Evolutionary conservation across 2,329 filamentous ascomycete species (phyloP).

Genomic region (Phialophora chinensis): DNA sequence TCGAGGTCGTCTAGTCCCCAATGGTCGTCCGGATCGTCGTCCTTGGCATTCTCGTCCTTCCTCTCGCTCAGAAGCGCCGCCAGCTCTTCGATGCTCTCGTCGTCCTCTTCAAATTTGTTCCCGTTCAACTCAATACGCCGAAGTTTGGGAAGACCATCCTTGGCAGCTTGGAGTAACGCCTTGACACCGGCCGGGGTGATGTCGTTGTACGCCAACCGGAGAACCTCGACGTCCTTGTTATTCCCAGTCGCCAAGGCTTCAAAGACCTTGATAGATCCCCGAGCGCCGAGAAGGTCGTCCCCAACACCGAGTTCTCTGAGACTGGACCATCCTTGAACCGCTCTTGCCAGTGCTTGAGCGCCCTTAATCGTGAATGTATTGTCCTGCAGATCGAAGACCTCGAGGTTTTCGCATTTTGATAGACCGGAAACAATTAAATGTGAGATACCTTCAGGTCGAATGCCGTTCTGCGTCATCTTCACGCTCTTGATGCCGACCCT

Average conservation of each 20-base stretch:
- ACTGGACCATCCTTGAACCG: slow-evolving; percentile 74
- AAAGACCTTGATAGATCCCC: slow-evolving; percentile 76
- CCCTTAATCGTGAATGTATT: slow-evolving; percentile 92
- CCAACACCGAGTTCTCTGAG: slow-evolving; percentile 85
- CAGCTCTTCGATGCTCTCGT: slow-evolving; percentile 71
- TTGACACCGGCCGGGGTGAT: slow-evolving; percentile 79
- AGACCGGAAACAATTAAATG: slow-evolving; percentile 80
- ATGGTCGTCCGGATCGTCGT: slow-evolving; percentile 73
- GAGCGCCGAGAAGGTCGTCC: slow-evolving; percentile 81
- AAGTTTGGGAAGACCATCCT: slow-evolving; percentile 72
- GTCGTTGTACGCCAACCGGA: slow-evolving; percentile 93
- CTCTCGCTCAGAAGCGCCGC: slow-evolving; percentile 75
- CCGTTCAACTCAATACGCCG: slow-evolving; percentile 92
- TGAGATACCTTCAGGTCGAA: slow-evolving; percentile 89
- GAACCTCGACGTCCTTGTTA: slow-evolving; percentile 78
- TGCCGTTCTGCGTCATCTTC: slow-evolving; percentile 99
- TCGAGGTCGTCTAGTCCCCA: slow-evolving; percentile 87
- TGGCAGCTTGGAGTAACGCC: slow-evolving; percentile 71
- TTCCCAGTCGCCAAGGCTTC: slow-evolving; percentile 74
- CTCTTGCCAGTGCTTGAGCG: slow-evolving; percentile 76
- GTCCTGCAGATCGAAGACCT: slow-evolving; percentile 89
- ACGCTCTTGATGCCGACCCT: slow-evolving; percentile 76
- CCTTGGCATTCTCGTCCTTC: slow-evolving; percentile 70
- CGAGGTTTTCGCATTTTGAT: slow-evolving; percentile 69
- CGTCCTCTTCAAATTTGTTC: slow-evolving; percentile 91